Evolutionary conservation across 331 rosid genomes (phyloP).

Genomic region (Saraca asoca): DNA sequence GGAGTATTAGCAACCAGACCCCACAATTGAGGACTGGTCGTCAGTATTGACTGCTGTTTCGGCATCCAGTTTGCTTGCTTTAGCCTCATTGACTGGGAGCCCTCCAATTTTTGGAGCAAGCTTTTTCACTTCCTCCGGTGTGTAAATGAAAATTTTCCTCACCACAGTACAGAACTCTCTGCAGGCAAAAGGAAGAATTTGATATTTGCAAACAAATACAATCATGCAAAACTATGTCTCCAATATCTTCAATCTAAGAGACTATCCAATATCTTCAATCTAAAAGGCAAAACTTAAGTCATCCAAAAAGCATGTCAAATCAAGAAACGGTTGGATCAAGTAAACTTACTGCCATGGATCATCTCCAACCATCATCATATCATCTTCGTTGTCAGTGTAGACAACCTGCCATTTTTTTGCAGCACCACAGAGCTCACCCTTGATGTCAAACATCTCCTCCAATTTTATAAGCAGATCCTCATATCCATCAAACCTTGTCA

Average conservation of each 20-base stretch:
- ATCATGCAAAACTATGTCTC: background rate
- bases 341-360: conserved; percentile 96
- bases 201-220: background rate
- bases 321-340: conserved; percentile 24
- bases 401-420: conserved; percentile 89
- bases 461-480: conserved; percentile 75
- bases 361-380: conserved; percentile 98
- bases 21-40: conserved; percentile 75
- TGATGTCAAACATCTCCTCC: conserved; percentile 91
- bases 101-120: conserved; percentile 70
- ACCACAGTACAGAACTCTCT: conserved; percentile 96
- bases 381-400: conserved; percentile 94
- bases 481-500: conserved; percentile 73
- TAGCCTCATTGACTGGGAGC: conserved; percentile 58
- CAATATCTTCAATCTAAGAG: background rate
- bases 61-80: conserved; percentile 58
- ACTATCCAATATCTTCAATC: no score
- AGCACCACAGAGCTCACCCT: conserved; percentile 76
- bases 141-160: conserved; percentile 90
- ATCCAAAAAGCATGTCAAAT: background rate
- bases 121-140: conserved; percentile 86
- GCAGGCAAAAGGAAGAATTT: conserved; percentile 39
- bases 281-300: no score
- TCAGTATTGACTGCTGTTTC: conserved; percentile 70
- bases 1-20: conserved; percentile 57